phyloP scores from a whole-genome alignment of 2,329 filamentous ascomycete species.

The Leptographium wingfieldii region DNA sequence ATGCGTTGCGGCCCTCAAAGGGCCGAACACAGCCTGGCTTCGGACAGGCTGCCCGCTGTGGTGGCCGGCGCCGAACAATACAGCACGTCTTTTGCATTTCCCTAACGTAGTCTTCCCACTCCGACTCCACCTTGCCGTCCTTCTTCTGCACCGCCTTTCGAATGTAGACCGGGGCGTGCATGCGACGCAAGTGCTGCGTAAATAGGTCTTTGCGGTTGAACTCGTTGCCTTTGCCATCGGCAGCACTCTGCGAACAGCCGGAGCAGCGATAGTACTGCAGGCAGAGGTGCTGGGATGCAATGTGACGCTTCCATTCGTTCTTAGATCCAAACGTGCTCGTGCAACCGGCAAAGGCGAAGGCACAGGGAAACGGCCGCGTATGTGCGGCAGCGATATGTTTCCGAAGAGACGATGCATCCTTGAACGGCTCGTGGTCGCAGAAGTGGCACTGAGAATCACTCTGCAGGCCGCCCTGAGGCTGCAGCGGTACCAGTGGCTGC shows the following conservation, averaged over 20 bases:
- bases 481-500: constrained; percentile 4
- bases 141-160: constrained; percentile 43
- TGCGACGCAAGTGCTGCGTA: constrained; percentile 83
- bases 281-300: constrained; percentile 77
- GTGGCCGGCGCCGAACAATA: constrained; percentile 53
- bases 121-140: constrained; percentile 44
- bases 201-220: constrained; percentile 97
- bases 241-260: constrained; percentile 39
- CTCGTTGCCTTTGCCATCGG: constrained; percentile 48
- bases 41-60: constrained; percentile 57
- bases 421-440: constrained; percentile 53
- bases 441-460: constrained; percentile 49
- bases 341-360: constrained; percentile 76
- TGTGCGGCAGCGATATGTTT: constrained; percentile 58
- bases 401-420: constrained; percentile 51
- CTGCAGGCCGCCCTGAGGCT: constrained; percentile 29
- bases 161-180: constrained; percentile 67
- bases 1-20: constrained; percentile 62
- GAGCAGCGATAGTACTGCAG: constrained; percentile 53
- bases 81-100: constrained; percentile 65
- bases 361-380: constrained; percentile 68
- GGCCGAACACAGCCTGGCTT: constrained; percentile 55
- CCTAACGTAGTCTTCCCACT: constrained; percentile 55
- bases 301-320: constrained; percentile 96
- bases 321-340: constrained; percentile 76